Evolutionary conservation across 139 green algal species (phyloP), one percentile per base, ranked within the genome.

Genomic region (Yamagishiella unicocca): DNA sequence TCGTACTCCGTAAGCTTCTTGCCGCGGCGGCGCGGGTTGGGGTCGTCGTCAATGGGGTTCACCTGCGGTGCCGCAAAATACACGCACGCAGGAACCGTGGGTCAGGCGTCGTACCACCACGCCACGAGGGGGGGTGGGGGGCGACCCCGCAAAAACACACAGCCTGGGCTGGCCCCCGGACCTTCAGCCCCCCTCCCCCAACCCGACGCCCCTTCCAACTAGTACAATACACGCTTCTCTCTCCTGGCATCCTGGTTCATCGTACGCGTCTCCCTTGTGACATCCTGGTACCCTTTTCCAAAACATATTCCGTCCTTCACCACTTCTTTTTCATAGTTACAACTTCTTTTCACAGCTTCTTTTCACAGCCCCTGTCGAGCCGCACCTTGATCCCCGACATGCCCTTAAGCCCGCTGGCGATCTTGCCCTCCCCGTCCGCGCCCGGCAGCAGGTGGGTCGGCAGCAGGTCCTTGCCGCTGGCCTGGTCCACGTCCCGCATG

Each of bases 401-500:
- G 66, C 97, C 97, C 33, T 92, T 90, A 77, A 98, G 86, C 0
- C 87, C 89, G 45, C 68, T 89, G 38, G 89, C 40, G 25, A 84
- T 66, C 54, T 68, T 81, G 35, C 66, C 70, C 35, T 66, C 80
- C 40, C 61, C 79, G 79, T 85, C 79, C 79, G 61, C 79, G 12
- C 79, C 79, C 6, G 79, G 79, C 79, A 87, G 81, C 81, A 87
- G 84, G 42, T 73, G 58, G 24, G 96, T 87, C 46, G 81, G 96
- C 62, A 96, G 77, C 85, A 98, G 87, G 87, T 98, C 82, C 70
- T 83, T 83, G 77, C 71, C 80, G 25, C 92, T 98, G 12, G 89
- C 90, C 85, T 99, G 98, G 94, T 99, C 97, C 55, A 99, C 98
- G 78, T 99, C 97, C 0, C 95, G 89, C 94, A 99, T 99, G 71